Percentiles rank a stretch among this genome's conserved stretches.
Conservation (phyloP, 495 filamentous ascomycete genomes). For the Talaromyces liani region DNA sequence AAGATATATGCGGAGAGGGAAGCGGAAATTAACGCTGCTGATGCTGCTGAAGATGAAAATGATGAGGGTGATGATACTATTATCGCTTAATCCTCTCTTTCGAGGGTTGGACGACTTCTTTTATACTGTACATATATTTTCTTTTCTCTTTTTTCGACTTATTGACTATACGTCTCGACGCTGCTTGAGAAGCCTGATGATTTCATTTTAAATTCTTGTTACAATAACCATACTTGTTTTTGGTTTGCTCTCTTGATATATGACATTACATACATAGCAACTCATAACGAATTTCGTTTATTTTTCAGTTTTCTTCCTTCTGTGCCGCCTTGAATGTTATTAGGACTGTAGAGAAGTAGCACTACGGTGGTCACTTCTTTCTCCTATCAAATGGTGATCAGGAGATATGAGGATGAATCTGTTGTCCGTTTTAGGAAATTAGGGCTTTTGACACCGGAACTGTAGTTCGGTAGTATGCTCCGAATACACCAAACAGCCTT, state of each 20-base stretch:
- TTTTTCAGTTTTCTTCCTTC: background rate
- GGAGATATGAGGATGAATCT: too few species aligned
- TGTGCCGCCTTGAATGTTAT: background rate
- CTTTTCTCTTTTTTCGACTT: slow-evolving; percentile 15
- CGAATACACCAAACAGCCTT: too few species aligned
- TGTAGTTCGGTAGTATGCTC: too few species aligned
- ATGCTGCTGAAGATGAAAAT: slow-evolving; percentile 2
- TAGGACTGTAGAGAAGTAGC: too few species aligned
- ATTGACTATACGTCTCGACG: background rate
- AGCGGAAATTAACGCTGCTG: slow-evolving; percentile 8
- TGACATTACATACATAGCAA: background rate
- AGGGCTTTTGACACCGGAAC: too few species aligned
- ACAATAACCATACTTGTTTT: background rate
- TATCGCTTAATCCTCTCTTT: background rate
- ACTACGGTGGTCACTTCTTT: too few species aligned
- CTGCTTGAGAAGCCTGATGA: background rate
- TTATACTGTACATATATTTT: background rate
- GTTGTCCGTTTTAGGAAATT: too few species aligned
- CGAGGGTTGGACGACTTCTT: background rate
- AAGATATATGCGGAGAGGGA: slow-evolving; percentile 34
- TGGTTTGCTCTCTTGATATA: background rate
- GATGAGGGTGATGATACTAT: slow-evolving; percentile 1
- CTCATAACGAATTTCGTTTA: background rate
- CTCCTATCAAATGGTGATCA: too few species aligned
- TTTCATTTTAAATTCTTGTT: background rate